Percentiles rank a stretch among this genome's conserved stretches.
phyloP scores from a whole-genome alignment of 2,329 filamentous ascomycete genomes.

The Karstenula rhodostoma region DNA sequence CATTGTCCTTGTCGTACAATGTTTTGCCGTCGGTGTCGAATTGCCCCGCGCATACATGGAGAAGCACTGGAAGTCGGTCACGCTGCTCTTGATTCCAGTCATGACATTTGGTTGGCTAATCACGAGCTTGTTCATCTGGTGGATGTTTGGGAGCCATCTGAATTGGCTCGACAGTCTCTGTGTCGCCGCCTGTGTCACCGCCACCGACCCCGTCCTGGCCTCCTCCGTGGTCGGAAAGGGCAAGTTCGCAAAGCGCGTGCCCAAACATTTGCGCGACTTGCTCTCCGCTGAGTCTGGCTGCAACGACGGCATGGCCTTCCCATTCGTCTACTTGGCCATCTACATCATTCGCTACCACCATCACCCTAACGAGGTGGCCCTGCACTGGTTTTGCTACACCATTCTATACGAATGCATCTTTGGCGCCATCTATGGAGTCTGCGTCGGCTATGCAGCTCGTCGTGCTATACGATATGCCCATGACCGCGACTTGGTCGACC shows the following conservation, averaged over 20 bases:
- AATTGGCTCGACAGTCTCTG: slow-evolving; percentile 90
- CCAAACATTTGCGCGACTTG: slow-evolving; percentile 94
- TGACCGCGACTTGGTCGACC: slow-evolving; percentile 83
- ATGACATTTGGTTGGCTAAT: slow-evolving; percentile 97
- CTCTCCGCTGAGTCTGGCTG: slow-evolving; percentile 97
- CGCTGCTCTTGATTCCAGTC: slow-evolving; percentile 87
- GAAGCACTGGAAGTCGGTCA: slow-evolving; percentile 92
- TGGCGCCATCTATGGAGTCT: slow-evolving; percentile 86
- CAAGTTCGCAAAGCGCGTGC: slow-evolving; percentile 96
- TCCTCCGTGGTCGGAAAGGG: slow-evolving; percentile 98
- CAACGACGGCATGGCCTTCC: slow-evolving; percentile 99
- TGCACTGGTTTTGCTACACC: slow-evolving; percentile 88
- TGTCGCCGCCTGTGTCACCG: slow-evolving; percentile 91
- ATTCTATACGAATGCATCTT: slow-evolving; percentile 96
- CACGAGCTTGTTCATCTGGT: slow-evolving; percentile 94
- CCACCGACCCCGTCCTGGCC: slow-evolving; percentile 94
- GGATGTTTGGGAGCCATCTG: slow-evolving; percentile 76
- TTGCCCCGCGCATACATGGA: slow-evolving; percentile 97
- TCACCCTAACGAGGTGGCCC: slow-evolving; percentile 72
- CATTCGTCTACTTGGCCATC: slow-evolving; percentile 91
- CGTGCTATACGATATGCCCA: slow-evolving; percentile 91
- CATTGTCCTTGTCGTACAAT: slow-evolving; percentile 89
- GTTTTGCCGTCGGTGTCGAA: slow-evolving; percentile 90
- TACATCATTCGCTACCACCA: slow-evolving; percentile 87
- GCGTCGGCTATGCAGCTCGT: slow-evolving; percentile 86